Percentiles rank a stretch among this genome's conserved stretches.
These are phyloP conservation scores for Daucus carota DNA, from an alignment of 129 eudicot species.

Conservation along the genomic window DNA sequence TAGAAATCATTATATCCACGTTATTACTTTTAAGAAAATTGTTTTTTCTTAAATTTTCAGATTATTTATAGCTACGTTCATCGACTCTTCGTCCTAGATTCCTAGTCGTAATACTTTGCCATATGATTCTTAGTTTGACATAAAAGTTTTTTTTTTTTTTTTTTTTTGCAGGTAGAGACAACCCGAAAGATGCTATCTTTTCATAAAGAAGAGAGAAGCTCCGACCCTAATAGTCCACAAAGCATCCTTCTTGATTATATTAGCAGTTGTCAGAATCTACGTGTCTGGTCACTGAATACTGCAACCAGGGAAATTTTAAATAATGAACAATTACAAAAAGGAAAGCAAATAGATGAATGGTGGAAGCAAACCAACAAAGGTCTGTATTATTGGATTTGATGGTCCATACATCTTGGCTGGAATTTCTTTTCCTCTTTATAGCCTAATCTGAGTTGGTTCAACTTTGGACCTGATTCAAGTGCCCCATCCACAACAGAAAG, in stretches of 20 bases:
- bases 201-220: conserved; percentile 81
- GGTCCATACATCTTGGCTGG: not conserved
- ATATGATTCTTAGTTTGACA: not conserved
- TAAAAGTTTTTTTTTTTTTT: conserved; percentile 2
- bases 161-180: conserved; percentile 65
- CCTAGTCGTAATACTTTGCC: not conserved
- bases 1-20: not conserved
- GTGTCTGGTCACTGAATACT: conserved; percentile 82
- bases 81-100: not conserved
- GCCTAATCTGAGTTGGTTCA: not conserved
- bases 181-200: conserved; percentile 78
- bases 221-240: conserved; percentile 90
- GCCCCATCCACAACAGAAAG: not conserved
- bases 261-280: conserved; percentile 94
- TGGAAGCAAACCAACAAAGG: conserved; percentile 94
- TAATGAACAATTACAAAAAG: conserved; percentile 89
- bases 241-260: conserved; percentile 84
- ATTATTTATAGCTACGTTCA: not conserved
- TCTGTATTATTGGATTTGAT: conserved; percentile 17
- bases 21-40: not conserved
- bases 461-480: not conserved
- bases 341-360: conserved; percentile 99
- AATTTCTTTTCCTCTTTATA: not conserved
- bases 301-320: conserved; percentile 78
- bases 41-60: not conserved